Conservation (phyloP, 371 early-diverging fungal species). For the Massospora cicadina region DNA sequence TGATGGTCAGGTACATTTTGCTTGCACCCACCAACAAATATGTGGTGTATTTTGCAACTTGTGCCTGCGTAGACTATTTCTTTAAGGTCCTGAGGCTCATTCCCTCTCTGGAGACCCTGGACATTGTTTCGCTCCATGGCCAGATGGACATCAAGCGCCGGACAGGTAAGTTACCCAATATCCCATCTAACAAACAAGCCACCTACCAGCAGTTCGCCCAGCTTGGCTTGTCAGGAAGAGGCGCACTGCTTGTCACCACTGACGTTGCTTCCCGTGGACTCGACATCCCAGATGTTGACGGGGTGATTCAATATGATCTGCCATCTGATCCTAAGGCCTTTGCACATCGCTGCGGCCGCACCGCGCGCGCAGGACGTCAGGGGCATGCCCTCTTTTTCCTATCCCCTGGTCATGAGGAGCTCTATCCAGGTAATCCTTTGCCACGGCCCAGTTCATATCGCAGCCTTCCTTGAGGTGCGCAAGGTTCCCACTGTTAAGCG, state of each 20-base stretch:
- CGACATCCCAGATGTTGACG: constrained; percentile 93
- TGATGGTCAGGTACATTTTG: constrained; percentile 42
- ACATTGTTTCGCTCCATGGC: constrained; percentile 75
- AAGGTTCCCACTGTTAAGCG: constrained; percentile 57
- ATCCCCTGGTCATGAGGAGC: constrained; percentile 60
- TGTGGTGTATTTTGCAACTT: constrained; percentile 87
- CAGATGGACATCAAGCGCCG: constrained; percentile 81
- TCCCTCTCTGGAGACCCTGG: not conserved
- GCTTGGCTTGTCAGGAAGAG: constrained; percentile 38
- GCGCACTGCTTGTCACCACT: constrained; percentile 77
- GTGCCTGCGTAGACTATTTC: constrained; percentile 89
- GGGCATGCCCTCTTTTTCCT: constrained; percentile 81
- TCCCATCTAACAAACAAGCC: not conserved
- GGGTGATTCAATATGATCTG: constrained; percentile 89
- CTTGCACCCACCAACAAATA: constrained; percentile 47
- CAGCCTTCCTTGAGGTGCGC: constrained; percentile 63
- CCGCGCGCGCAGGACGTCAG: constrained; percentile 77
- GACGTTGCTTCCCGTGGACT: constrained; percentile 97
- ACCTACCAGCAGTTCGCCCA: constrained; percentile 29
- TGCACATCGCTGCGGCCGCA: constrained; percentile 96
- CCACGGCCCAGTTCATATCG: not conserved
- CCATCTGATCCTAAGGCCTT: constrained; percentile 94
- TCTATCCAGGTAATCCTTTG: constrained; percentile 46
- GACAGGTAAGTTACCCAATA: constrained; percentile 15
- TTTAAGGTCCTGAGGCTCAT: constrained; percentile 21